phyloP scores from a whole-genome alignment of 176 grass and related monocot genomes.

The Elaeis guineensis region DNA sequence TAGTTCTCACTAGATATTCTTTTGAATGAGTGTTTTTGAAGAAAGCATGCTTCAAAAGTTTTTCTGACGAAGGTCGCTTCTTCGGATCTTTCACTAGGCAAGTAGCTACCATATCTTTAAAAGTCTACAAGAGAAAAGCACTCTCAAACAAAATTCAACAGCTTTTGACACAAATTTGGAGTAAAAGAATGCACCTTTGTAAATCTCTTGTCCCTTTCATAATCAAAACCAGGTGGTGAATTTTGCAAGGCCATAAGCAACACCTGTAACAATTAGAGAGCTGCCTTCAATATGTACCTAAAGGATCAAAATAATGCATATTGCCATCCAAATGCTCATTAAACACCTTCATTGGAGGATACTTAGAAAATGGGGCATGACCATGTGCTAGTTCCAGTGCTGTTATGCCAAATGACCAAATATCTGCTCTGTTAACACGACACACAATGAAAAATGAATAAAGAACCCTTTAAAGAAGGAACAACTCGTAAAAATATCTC shows the following conservation, averaged over 20 bases:
- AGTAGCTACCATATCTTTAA: slow-evolving; percentile 75
- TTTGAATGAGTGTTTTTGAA: slow-evolving; percentile 69
- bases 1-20: slow-evolving; percentile 56
- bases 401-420: slow-evolving; percentile 98
- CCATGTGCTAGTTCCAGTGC: slow-evolving; percentile 93
- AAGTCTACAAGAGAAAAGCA: slow-evolving; percentile 37
- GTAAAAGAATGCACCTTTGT: slow-evolving; percentile 59
- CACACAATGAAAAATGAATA: slow-evolving; percentile 1
- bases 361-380: slow-evolving; percentile 46
- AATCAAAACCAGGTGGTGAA: slow-evolving; percentile 88
- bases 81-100: slow-evolving; percentile 95
- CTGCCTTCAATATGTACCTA: not conserved
- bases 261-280: slow-evolving; percentile 27
- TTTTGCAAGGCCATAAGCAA: slow-evolving; percentile 97
- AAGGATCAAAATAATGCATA: too few relatives aligned
- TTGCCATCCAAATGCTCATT: too few relatives aligned
- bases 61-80: slow-evolving; percentile 81
- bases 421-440: slow-evolving; percentile 61
- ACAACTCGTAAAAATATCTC: not conserved
- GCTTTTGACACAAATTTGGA: not conserved
- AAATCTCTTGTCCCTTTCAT: slow-evolving; percentile 86
- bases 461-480: not conserved
- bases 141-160: too few relatives aligned
- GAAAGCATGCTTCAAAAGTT: slow-evolving; percentile 86
- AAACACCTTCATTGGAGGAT: slow-evolving; percentile 53